Evolutionary conservation across 2,329 filamentous ascomycete genomes (phyloP).

Genomic region (Fusarium sp.): DNA sequence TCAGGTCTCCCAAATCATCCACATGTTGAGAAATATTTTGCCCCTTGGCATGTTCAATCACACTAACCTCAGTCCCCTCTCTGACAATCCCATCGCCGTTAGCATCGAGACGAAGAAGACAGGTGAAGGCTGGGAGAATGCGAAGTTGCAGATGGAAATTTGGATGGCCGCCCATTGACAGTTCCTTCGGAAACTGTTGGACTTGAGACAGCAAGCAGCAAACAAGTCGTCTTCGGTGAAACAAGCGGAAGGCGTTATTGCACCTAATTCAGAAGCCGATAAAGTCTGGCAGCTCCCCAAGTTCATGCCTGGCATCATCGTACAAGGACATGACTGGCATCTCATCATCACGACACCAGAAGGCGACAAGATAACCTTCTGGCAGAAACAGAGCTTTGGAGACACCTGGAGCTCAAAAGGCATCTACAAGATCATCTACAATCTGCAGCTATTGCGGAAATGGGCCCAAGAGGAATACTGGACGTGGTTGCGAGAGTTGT

Average conservation of each 20-base stretch:
- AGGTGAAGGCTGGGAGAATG: slow-evolving; percentile 17
- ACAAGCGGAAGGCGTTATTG: neutral
- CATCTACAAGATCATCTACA: slow-evolving; percentile 9
- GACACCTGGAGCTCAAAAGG: slow-evolving; percentile 12
- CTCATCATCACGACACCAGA: slow-evolving; percentile 2
- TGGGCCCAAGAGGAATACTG: slow-evolving; percentile 11
- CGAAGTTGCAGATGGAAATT: slow-evolving; percentile 16
- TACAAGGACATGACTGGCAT: slow-evolving; percentile 20
- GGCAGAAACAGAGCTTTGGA: slow-evolving; percentile 13
- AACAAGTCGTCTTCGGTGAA: neutral
- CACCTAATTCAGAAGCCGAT: neutral
- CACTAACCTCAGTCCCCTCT: neutral
- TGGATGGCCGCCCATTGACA: slow-evolving; percentile 21
- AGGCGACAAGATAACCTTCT: slow-evolving; percentile 12
- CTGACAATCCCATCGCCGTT: slow-evolving; percentile 1
- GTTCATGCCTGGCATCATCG: slow-evolving; percentile 7
- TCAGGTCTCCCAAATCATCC: neutral
- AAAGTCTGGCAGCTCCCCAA: neutral
- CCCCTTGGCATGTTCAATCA: slow-evolving; percentile 14
- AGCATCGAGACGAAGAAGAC: slow-evolving; percentile 20
- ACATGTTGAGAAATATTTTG: neutral
- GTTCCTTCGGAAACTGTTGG: slow-evolving; percentile 1
- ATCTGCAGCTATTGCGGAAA: neutral
- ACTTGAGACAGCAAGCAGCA: neutral
- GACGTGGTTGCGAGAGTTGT: slow-evolving; percentile 4